Percentiles rank a stretch among this genome's conserved stretches.
Conservation (phyloP, 2,329 filamentous ascomycete genomes). For the Colletotrichum sp. region DNA sequence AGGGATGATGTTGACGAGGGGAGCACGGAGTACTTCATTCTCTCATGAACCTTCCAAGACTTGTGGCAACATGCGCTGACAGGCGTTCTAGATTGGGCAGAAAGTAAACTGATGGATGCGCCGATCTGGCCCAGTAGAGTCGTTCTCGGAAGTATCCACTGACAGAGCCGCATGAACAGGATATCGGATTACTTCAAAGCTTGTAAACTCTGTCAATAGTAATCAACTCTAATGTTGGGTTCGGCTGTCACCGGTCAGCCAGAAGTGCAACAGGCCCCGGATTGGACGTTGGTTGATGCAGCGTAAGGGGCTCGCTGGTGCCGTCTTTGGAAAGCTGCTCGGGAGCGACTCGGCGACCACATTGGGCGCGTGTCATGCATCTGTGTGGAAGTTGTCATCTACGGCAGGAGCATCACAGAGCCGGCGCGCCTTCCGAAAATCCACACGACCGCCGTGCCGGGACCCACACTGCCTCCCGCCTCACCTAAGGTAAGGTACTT, state of each 20-base stretch:
- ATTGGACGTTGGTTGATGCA: neutral
- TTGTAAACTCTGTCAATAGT: neutral
- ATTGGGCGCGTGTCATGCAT: neutral
- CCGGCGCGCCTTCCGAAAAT: neutral
- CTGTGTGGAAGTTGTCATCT: neutral
- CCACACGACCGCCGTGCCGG: neutral
- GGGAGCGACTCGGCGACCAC: neutral
- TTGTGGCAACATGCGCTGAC: neutral
- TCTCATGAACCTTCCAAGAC: neutral
- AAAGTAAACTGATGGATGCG: neutral
- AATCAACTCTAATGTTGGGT: neutral
- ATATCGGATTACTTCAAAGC: neutral
- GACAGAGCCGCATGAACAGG: neutral
- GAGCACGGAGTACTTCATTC: neutral
- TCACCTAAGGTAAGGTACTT: neutral
- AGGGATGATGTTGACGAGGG: neutral
- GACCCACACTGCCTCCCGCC: neutral
- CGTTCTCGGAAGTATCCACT: neutral
- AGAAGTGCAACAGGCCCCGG: neutral
- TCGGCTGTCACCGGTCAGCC: neutral
- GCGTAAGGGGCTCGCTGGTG: neutral
- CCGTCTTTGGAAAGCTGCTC: neutral
- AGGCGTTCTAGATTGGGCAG: neutral
- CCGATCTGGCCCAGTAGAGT: neutral
- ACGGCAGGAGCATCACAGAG: neutral